phyloP scores from a whole-genome alignment of 371 early-diverging fungal species.

The Syncephalastrum contaminatum region DNA sequence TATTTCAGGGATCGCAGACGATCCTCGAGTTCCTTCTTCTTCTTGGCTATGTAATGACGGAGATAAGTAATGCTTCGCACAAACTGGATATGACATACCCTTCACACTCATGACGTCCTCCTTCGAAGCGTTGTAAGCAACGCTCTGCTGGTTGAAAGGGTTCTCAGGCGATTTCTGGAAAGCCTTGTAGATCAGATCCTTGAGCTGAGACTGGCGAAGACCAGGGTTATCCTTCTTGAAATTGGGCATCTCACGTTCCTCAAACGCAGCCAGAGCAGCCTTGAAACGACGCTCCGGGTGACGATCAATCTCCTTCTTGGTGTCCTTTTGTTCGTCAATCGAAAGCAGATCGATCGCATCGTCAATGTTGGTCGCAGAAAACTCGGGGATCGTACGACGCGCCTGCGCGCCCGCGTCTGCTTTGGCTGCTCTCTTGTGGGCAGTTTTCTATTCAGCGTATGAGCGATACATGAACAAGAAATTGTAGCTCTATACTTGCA shows the following conservation, averaged over 20 bases:
- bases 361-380: slow-evolving; percentile 75
- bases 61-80: too few species aligned
- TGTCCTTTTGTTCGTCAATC: slow-evolving; percentile 25
- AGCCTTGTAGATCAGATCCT: slow-evolving; percentile 74
- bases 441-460: slow-evolving; percentile 39
- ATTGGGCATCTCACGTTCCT: slow-evolving; percentile 58
- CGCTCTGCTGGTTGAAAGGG: slow-evolving; percentile 78
- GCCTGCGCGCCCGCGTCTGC: slow-evolving; percentile 43
- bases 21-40: too few species aligned
- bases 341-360: slow-evolving; percentile 74
- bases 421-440: slow-evolving; percentile 52
- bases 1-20: too few species aligned
- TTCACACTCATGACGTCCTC: slow-evolving; percentile 51
- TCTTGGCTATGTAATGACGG: too few species aligned
- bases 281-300: slow-evolving; percentile 87
- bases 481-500: slow-evolving; percentile 7
- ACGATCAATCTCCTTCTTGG: slow-evolving; percentile 65
- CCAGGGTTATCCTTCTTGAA: slow-evolving; percentile 74
- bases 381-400: slow-evolving; percentile 59
- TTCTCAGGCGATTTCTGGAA: slow-evolving; percentile 85
- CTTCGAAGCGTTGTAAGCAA: slow-evolving; percentile 70
- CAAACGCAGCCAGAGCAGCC: slow-evolving; percentile 73
- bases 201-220: slow-evolving; percentile 73
- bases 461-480: neutral
- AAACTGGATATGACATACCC: slow-evolving; percentile 16